phyloP scores from a whole-genome alignment of 345 rosid species.

The Crucihimalaya himalaica region DNA sequence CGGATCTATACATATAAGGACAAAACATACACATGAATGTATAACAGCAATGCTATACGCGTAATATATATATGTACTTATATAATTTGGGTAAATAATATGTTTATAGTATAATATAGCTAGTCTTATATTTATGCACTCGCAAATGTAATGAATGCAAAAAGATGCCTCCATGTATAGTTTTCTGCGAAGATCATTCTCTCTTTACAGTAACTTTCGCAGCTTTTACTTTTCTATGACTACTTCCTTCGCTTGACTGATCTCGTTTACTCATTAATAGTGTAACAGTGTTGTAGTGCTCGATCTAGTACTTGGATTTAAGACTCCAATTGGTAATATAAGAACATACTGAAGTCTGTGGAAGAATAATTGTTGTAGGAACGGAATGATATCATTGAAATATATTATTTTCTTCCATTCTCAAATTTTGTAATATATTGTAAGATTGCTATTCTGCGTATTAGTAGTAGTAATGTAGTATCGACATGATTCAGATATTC shows the following conservation, averaged over 20 bases:
- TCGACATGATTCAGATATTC: slow-evolving; percentile 5
- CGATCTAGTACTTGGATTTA: background rate
- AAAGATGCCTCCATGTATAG: slow-evolving; percentile 28
- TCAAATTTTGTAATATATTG: background rate
- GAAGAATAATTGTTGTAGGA: background rate
- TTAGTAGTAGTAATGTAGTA: background rate
- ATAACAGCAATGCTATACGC: background rate
- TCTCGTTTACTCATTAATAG: slow-evolving; percentile 1
- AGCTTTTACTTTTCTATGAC: slow-evolving; percentile 39
- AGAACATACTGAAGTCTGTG: background rate
- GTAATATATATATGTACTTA: background rate
- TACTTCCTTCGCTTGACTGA: slow-evolving; percentile 29
- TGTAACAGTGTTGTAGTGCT: background rate
- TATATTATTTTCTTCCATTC: background rate
- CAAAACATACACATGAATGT: background rate
- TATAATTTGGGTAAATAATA: background rate
- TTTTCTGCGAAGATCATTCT: slow-evolving; percentile 36
- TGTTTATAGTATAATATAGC: background rate
- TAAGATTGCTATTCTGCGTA: background rate
- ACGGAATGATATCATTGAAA: background rate
- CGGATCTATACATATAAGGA: background rate
- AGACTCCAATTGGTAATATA: background rate
- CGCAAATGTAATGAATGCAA: background rate
- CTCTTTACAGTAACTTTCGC: slow-evolving; percentile 24
- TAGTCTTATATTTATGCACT: background rate